Evolutionary conservation across 2,329 filamentous ascomycete genomes (phyloP), one percentile per base, ranked within the genome.

Genomic region (Claviceps quebecensis): DNA sequence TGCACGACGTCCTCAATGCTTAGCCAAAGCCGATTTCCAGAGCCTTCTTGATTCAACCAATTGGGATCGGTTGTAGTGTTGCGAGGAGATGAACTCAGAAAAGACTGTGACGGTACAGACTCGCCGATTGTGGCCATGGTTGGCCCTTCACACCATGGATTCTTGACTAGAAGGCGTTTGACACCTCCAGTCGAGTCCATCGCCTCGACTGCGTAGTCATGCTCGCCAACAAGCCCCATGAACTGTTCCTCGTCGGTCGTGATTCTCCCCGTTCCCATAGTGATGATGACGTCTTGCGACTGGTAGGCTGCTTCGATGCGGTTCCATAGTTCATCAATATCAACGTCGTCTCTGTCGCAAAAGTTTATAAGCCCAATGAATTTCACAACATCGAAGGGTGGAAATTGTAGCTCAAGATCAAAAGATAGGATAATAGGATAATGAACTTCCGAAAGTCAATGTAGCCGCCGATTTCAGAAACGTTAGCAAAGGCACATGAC

Each of bases 201-300:
- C 53, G 93, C 83, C 49, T 97, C 72, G 3, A 98, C 82, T 2
- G 89, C 90, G 65, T 98, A 98, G 64, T 96, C 91, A 65, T 98
- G 93, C 64, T 95, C 85, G 17, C 87, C 84, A 19, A 88, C 86
- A 7, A 98, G 73, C 0, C 93, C 93, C 16, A 95, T 71, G 14
- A 84, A 80, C 56, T 81, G 77, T 66, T 97, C 87, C 61, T 95
- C 88, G 49, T 80, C 78, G 5, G 74, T 69, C 0, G 85, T 85
- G 59, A 97, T 78, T 49, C 83, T 84, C 0, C 91, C 91, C 0
- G 93, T 98, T 1, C 93, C 93, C 37, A 96, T 76, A 0, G 93
- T 97, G 48, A 97, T 73, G 39, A 97, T 78, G 2, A 95, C 85
- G 65, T 96, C 83, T 11, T 87, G 85, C 45, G 79, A 79, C 23